Percentiles rank a stretch among this genome's conserved stretches.
Evolutionary conservation across 805 yeast genomes (phyloP).

Genomic region (Yarrowia yakushimensis): DNA sequence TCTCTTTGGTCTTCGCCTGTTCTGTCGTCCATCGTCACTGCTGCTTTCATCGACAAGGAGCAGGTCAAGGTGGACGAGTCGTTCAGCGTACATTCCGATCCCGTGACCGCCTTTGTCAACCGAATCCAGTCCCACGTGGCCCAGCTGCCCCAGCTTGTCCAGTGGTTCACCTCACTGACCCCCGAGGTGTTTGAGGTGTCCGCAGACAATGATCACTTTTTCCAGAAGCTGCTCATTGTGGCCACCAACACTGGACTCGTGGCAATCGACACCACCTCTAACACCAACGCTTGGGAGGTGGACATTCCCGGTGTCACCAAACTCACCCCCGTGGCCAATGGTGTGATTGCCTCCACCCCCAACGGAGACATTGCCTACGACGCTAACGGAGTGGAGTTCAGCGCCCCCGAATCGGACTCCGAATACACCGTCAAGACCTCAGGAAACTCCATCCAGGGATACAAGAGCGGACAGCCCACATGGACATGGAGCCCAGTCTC

Average conservation of each 20-base stretch:
- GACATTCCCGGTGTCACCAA: not conserved
- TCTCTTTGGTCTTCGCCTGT: constrained; percentile 15
- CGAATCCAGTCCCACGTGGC: constrained; percentile 33
- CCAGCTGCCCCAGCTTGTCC: constrained; percentile 29
- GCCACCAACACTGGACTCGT: constrained; percentile 32
- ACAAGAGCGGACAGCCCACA: constrained; percentile 33
- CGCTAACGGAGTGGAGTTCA: constrained; percentile 12
- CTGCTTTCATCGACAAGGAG: constrained; percentile 12
- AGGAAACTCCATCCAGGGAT: constrained; percentile 29
- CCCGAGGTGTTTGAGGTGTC: not conserved
- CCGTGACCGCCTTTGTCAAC: constrained; percentile 33
- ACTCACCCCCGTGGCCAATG: not conserved
- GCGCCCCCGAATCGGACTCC: constrained; percentile 2
- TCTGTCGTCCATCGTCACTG: not conserved
- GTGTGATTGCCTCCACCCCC: not conserved
- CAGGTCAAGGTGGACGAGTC: constrained; percentile 31
- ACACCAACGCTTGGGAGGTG: constrained; percentile 15
- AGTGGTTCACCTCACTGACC: constrained; percentile 1
- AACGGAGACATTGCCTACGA: constrained; percentile 13
- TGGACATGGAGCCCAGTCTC: constrained; percentile 41
- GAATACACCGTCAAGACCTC: constrained; percentile 27
- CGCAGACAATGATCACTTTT: constrained; percentile 34
- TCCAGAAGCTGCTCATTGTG: constrained; percentile 37
- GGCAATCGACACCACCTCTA: constrained; percentile 28
- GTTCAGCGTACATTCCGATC: constrained; percentile 33